phyloP scores from a whole-genome alignment of 352 stramenopile species.

The Pythium myriotylum region DNA sequence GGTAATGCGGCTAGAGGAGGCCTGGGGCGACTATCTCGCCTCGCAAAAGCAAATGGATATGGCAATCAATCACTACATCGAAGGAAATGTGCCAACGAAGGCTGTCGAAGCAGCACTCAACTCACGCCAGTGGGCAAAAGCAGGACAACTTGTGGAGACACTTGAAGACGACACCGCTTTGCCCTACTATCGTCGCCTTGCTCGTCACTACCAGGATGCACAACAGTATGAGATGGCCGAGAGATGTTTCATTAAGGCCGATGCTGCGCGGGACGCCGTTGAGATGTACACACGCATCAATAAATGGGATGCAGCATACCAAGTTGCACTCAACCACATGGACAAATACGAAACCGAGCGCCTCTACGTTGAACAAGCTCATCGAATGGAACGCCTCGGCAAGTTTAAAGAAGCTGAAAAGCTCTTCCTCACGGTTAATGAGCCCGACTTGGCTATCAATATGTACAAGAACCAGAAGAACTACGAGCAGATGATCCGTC shows the following conservation, averaged over 20 bases:
- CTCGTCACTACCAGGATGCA: constrained; percentile 90
- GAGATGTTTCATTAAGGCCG: constrained; percentile 92
- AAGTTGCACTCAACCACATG: constrained; percentile 91
- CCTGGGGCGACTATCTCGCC: constrained; percentile 94
- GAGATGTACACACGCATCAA: constrained; percentile 95
- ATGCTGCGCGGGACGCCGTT: constrained; percentile 86
- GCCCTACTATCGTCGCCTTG: constrained; percentile 90
- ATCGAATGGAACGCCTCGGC: constrained; percentile 88
- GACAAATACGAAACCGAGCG: constrained; percentile 91
- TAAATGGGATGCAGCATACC: constrained; percentile 93
- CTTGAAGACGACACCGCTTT: constrained; percentile 89
- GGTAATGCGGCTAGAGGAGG: constrained; percentile 90
- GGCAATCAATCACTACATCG: constrained; percentile 97
- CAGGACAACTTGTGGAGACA: constrained; percentile 90
- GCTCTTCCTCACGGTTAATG: constrained; percentile 92
- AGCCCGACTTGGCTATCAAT: constrained; percentile 93
- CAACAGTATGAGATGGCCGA: constrained; percentile 88
- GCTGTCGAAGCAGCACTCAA: constrained; percentile 92
- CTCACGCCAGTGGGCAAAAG: constrained; percentile 93
- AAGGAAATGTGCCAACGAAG: constrained; percentile 92
- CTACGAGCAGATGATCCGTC: constrained; percentile 95
- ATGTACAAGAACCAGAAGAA: constrained; percentile 97
- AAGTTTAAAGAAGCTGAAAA: constrained; percentile 95
- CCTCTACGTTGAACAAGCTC: constrained; percentile 93
- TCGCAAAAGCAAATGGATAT: constrained; percentile 95